Percentiles rank a stretch among this genome's conserved stretches.
phyloP scores from a whole-genome alignment of 2,329 filamentous ascomycete species.

The Fusarium keratoplasticum region DNA sequence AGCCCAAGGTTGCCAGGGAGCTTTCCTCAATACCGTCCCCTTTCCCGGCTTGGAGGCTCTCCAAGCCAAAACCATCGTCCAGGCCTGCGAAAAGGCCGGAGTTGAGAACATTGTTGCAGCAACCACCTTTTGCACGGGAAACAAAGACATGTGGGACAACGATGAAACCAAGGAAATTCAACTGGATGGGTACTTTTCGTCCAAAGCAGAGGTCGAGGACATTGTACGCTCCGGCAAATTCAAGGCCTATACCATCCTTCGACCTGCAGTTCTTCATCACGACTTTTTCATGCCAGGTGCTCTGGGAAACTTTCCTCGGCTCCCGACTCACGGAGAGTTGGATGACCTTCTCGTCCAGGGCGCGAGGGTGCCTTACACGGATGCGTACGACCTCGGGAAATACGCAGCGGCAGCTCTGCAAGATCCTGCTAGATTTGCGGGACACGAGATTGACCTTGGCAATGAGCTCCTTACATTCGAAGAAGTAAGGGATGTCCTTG shows the following conservation, averaged over 20 bases:
- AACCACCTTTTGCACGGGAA: conserved; percentile 40
- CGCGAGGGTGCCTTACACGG: background rate
- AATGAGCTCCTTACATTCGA: conserved; percentile 45
- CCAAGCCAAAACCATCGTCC: conserved; percentile 47
- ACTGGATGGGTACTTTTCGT: conserved; percentile 48
- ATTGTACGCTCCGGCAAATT: conserved; percentile 43
- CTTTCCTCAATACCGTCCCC: conserved; percentile 44
- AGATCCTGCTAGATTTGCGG: conserved; percentile 34
- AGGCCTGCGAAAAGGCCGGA: conserved; percentile 47
- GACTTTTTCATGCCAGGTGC: background rate
- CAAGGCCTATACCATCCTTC: conserved; percentile 49
- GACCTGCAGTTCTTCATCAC: conserved; percentile 38
- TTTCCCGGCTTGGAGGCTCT: conserved; percentile 43
- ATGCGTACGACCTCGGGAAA: background rate
- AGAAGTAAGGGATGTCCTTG: conserved; percentile 46
- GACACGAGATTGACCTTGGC: conserved; percentile 47
- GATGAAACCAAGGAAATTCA: conserved; percentile 9
- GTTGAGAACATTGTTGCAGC: conserved; percentile 45
- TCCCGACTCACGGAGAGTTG: background rate
- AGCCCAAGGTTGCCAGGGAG: conserved; percentile 49
- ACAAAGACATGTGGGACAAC: conserved; percentile 43
- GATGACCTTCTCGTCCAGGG: background rate
- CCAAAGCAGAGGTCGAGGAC: conserved; percentile 53
- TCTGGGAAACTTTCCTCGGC: background rate
- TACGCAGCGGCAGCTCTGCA: background rate